These are phyloP conservation scores for Panaeolus cyanescens DNA, from an alignment of 768 basidiomycete species.

Conservation along the genomic window DNA sequence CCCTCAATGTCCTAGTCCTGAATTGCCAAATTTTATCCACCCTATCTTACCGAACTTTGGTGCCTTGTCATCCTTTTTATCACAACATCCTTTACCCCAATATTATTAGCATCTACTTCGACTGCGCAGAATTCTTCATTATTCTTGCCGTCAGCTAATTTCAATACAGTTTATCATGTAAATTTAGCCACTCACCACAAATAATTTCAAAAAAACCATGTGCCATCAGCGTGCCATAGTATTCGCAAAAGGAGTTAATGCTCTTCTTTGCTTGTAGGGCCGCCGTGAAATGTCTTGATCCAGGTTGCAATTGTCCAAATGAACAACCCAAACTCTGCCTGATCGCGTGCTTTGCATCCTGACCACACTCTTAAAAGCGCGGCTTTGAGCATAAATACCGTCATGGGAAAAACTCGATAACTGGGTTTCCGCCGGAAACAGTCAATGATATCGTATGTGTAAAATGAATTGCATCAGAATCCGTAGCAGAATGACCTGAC, in stretches of 20 bases:
- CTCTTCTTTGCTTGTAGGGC: conserved; percentile 15
- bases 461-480: conserved; percentile 3
- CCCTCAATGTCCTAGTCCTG: neutral
- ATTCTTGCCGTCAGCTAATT: neutral
- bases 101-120: neutral
- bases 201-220: conserved; percentile 9
- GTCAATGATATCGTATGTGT: neutral
- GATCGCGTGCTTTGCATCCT: neutral
- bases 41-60: neutral
- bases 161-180: neutral
- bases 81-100: neutral
- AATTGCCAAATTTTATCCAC: neutral
- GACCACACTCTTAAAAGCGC: conserved; percentile 9
- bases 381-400: conserved; percentile 12
- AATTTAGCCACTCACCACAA: neutral
- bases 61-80: neutral
- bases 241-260: conserved; percentile 19
- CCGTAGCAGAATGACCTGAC: neutral
- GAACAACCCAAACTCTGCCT: neutral
- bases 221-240: conserved; percentile 19
- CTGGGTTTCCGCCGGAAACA: conserved; percentile 2
- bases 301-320: neutral
- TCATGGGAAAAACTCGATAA: conserved; percentile 11
- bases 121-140: neutral
- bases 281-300: conserved; percentile 19